Evolutionary conservation across 768 basidiomycete genomes (phyloP).

Genomic region (Mycena albidolilacea): DNA sequence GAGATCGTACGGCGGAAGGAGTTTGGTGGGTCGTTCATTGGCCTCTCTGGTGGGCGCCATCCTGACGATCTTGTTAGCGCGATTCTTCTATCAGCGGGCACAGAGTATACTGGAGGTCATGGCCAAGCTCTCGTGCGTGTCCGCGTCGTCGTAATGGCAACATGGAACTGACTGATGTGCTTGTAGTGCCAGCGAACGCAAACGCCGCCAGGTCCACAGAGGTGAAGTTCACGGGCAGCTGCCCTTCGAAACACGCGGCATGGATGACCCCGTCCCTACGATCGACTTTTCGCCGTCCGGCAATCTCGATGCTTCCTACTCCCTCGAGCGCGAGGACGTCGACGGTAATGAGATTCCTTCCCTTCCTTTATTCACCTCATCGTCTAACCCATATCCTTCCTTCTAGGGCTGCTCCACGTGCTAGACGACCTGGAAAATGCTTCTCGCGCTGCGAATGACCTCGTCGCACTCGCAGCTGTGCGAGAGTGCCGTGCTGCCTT

Average conservation of each 20-base stretch:
- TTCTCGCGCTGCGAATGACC: conserved; percentile 61
- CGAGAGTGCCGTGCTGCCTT: conserved; percentile 73
- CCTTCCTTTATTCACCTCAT: background rate
- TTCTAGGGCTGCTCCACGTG: conserved; percentile 70
- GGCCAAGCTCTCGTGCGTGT: conserved; percentile 86
- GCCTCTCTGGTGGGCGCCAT: background rate
- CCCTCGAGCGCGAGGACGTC: conserved; percentile 80
- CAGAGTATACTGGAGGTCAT: conserved; percentile 88
- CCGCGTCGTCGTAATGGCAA: background rate
- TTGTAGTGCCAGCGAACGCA: conserved; percentile 79
- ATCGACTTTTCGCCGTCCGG: conserved; percentile 87
- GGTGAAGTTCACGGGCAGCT: conserved; percentile 88
- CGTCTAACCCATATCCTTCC: conserved; percentile 32
- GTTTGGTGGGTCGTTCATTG: conserved; percentile 71
- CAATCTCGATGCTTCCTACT: conserved; percentile 72
- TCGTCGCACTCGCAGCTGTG: conserved; percentile 67
- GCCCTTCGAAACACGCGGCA: conserved; percentile 86
- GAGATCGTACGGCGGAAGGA: conserved; percentile 94
- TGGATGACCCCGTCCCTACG: conserved; percentile 85
- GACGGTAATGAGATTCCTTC: conserved; percentile 59
- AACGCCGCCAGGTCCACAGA: conserved; percentile 88
- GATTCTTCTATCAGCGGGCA: conserved; percentile 86
- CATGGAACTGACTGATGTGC: background rate
- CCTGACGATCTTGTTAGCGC: conserved; percentile 57
- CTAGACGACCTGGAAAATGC: conserved; percentile 78